Base-by-base conservation (phyloP, 2,329 filamentous ascomycete species). In the Clonostachys rhizophaga region DNA sequence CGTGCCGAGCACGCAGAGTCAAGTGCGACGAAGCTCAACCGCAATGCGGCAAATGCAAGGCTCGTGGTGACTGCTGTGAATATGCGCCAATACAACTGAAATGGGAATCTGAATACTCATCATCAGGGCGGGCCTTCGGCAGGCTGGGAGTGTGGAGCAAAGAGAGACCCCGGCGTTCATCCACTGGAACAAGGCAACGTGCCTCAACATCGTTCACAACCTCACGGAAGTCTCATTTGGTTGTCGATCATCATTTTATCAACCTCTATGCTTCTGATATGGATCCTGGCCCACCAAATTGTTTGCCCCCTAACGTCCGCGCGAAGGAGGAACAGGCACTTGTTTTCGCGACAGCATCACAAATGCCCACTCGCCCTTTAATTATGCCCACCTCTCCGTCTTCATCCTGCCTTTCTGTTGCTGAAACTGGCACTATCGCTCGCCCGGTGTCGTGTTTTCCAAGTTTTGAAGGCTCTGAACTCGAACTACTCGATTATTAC, bases 11-110 rank as follows among this genome's bases (percentile, higher is more conserved):
- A 13, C 49, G 49, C 14, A 51, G 47, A 34, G 47, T 51, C 39
- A 51, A 49, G n/a, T 51, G 49, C 40, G 49, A 51, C 36, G 47
- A 49, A 20, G 37, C 47, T 10, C 37, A 40, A 10, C 47, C 47
- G 30, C 16, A 46, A 7, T 49, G 47, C 34, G 17, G 34, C 13
- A 49, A 49, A 12, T 49, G 47, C 18, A 16, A 35, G 17, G 34
- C 37, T 18, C 43, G 47, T 5, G 47, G 47, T 5, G n/a, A 45
- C 5, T 24, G 24, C n/a, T 49, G 47, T 33, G 47, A 49, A 42
- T 42, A 42, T 34, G 45, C 24, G 18, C 24, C 24, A 9, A 14
- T 49, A 20, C 43, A 40, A 7, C 47, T 49, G 8, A 49, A 49
- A 35, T 49, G 47, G 47, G 35, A 45, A 37, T 43, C 44, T 24